Conservation (phyloP, 805 yeast genomes). For the Ogataea allantospora region DNA sequence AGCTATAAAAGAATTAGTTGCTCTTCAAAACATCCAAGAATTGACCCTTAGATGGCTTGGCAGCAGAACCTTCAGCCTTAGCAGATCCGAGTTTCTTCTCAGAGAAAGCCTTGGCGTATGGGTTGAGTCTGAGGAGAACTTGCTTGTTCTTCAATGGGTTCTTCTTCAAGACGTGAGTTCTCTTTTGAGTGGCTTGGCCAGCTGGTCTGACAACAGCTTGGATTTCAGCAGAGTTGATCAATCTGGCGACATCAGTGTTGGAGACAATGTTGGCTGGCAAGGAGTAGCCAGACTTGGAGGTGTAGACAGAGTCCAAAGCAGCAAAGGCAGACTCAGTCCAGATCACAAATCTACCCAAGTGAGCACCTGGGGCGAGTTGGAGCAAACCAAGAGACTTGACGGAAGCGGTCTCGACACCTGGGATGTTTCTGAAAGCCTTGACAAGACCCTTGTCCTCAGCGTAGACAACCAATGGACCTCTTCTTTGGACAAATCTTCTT, state of each 20-base stretch:
- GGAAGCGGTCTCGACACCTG: constrained; percentile 98
- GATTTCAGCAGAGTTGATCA: constrained; percentile 98
- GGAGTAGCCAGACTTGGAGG: constrained; percentile 88
- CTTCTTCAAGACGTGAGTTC: constrained; percentile 95
- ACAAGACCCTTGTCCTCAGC: constrained; percentile 95
- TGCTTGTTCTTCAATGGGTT: constrained; percentile 99
- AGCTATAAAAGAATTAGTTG: constrained; percentile 37
- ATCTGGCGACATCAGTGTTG: constrained; percentile 93
- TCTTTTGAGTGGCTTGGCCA: constrained; percentile 90
- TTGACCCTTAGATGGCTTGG: constrained; percentile 69
- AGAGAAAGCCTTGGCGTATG: constrained; percentile 97
- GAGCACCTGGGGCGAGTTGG: constrained; percentile 99
- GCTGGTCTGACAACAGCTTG: constrained; percentile 97
- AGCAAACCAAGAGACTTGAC: constrained; percentile 91
- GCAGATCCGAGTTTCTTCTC: constrained; percentile 86
- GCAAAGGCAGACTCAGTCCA: constrained; percentile 99
- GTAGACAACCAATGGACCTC: constrained; percentile 99
- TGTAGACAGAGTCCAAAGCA: constrained; percentile 95
- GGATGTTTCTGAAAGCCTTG: constrained; percentile 99
- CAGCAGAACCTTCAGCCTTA: constrained; percentile 63
- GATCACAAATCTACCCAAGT: constrained; percentile 98
- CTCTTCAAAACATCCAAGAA: constrained; percentile 67
- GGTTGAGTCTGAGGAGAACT: constrained; percentile 97
- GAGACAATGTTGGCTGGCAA: constrained; percentile 93
- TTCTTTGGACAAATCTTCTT: constrained; percentile 99